Evolutionary conservation across 148 eudicot genomes (phyloP), one percentile per base, ranked within the genome.

Genomic region (Amaranthus hypochondriacus): DNA sequence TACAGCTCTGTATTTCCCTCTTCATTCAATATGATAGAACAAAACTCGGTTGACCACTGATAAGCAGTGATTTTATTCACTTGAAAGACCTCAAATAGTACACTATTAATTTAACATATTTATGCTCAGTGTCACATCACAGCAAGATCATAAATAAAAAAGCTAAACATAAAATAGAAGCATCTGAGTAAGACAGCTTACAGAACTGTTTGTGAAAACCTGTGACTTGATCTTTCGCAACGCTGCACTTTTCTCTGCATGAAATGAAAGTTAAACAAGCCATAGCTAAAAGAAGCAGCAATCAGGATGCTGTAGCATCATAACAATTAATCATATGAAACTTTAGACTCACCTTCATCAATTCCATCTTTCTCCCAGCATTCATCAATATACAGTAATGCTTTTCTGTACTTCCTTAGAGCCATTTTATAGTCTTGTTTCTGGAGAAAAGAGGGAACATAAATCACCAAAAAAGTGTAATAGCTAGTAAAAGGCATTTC

Each of bases 281-380:
- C 66, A 71, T 70, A 62, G 9, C 15, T 8, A 44, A 48, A 9
- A 61, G 7, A 18, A 2, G 62, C 9, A 57, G 54, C 56, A 72
- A 21, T 15, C 18, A 11, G 49, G 58, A 49, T 71, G 6, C 11
- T 5, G 10, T 4, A 59, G 10, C 51, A 75, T n/a, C 43, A 51
- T 68, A 43, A 56, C 42, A 66, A 74, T n/a, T 13, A 70, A 28
- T 4, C 5, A 52, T 44, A 42, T 7, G 18, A 39, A 60, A 56
- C 21, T 7, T 21, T 8, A 9, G 8, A 63, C 28, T 71, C 56
- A 91, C 97, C 97, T 85, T 93, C 91, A 81, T 89, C 92, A 63
- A 93, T 83, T 64, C 84, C 95, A 71, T 89, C 91, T 79, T 91
- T 93, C 80, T 93, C 98, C 98, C 98, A 93, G 78, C 97, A 89